phyloP scores from a whole-genome alignment of 495 filamentous ascomycete genomes.

The Cercophora newfieldiana region DNA sequence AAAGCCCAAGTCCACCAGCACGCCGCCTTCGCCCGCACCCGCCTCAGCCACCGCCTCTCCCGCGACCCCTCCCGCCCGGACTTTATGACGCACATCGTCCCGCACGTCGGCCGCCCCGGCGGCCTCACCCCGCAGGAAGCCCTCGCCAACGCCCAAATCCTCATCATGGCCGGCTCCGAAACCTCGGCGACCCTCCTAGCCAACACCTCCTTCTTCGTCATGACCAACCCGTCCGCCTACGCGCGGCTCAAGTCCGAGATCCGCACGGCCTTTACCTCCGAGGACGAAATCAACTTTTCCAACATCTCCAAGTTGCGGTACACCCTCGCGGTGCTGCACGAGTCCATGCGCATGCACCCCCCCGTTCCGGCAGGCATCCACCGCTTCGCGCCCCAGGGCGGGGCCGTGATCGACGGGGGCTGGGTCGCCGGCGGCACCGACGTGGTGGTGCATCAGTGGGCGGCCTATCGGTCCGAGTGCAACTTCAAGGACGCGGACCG shows the following conservation, averaged over 20 bases:
- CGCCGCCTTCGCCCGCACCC: background rate
- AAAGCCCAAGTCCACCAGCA: constrained; percentile 1
- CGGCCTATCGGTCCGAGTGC: background rate
- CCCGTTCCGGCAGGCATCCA: constrained; percentile 46
- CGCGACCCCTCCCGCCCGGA: constrained; percentile 31
- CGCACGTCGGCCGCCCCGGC: background rate
- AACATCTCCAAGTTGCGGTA: constrained; percentile 49
- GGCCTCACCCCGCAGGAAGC: constrained; percentile 23
- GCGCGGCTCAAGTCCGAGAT: constrained; percentile 50
- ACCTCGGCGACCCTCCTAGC: constrained; percentile 57
- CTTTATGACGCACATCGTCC: constrained; percentile 42
- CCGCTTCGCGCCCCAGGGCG: background rate
- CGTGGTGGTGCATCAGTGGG: constrained; percentile 7
- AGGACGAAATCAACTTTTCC: constrained; percentile 49
- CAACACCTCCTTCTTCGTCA: constrained; percentile 48
- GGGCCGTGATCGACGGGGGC: background rate
- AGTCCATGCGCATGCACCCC: constrained; percentile 58
- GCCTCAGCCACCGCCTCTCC: background rate
- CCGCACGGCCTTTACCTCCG: constrained; percentile 42
- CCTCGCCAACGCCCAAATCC: constrained; percentile 25
- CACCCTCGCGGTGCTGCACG: constrained; percentile 56
- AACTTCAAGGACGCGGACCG: constrained; percentile 8
- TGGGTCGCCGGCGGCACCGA: constrained; percentile 1
- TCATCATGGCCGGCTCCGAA: constrained; percentile 48
- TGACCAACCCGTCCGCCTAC: constrained; percentile 42